phyloP scores from a whole-genome alignment of 2,329 filamentous ascomycete species.

The Colletotrichum neosansevieriae region DNA sequence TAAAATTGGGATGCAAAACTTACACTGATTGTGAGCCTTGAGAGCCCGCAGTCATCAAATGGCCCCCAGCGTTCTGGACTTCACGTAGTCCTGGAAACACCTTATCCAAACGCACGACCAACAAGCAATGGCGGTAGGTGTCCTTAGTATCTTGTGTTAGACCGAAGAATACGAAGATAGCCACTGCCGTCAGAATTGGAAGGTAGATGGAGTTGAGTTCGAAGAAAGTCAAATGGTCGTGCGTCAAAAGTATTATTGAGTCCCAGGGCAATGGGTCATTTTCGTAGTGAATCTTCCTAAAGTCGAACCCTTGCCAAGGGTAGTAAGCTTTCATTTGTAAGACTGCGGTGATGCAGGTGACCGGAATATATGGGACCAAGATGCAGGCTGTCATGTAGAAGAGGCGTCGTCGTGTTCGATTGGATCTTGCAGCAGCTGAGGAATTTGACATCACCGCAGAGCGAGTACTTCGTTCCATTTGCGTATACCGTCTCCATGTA shows the following conservation, averaged over 20 bases:
- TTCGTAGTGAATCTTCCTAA: slow-evolving; percentile 54
- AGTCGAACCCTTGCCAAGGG: slow-evolving; percentile 54
- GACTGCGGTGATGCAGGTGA: slow-evolving; percentile 56
- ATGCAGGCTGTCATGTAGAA: slow-evolving; percentile 68
- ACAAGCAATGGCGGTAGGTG: slow-evolving; percentile 56
- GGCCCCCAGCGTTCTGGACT: slow-evolving; percentile 41
- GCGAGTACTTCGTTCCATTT: slow-evolving; percentile 57
- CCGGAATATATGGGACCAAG: slow-evolving; percentile 63
- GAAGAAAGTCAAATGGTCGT: slow-evolving; percentile 52
- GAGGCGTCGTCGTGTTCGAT: slow-evolving; percentile 63
- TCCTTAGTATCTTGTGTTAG: slow-evolving; percentile 66
- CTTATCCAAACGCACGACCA: slow-evolving; percentile 56
- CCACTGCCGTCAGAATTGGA: slow-evolving; percentile 58
- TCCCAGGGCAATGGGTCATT: slow-evolving; percentile 57
- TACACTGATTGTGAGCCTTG: slow-evolving; percentile 11
- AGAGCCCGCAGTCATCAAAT: neutral
- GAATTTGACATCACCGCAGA: slow-evolving; percentile 56
- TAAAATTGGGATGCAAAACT: neutral
- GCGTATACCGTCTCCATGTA: slow-evolving; percentile 60
- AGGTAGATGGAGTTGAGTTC: slow-evolving; percentile 63
- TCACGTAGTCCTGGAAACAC: slow-evolving; percentile 57
- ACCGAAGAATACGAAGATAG: slow-evolving; percentile 68
- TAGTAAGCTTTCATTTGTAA: slow-evolving; percentile 53
- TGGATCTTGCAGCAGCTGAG: slow-evolving; percentile 55
- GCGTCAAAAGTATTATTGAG: slow-evolving; percentile 60